Base-by-base conservation (phyloP, 2,329 filamentous ascomycete genomes). In the Ceratocystis colombiana region DNA sequence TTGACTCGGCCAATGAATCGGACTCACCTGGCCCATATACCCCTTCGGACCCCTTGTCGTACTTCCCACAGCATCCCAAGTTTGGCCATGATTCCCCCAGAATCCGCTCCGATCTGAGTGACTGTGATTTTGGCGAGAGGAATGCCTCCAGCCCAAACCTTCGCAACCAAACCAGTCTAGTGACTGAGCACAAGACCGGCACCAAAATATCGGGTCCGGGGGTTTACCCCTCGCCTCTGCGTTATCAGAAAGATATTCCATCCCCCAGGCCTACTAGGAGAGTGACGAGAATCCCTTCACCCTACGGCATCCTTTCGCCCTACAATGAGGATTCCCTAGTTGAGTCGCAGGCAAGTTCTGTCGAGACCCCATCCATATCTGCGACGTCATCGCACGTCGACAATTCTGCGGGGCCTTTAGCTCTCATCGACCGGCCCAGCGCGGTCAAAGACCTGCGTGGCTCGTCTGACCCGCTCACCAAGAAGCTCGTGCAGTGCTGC, bases 401-500 rank as follows among this genome's bases (percentile, higher is more conserved):
- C 20, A 28, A n/a, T 28, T 20, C 45, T 59, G 37, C 22, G 4
- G 64, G 50, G 45, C 22, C 44, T 33, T 33, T 65, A 4, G 50
- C 50, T 12, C 6, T 28, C 3, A 7, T 5, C 2, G n/a, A 10
- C 20, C 10, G 8, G n/a, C 8, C 25, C 61, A 59, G 28, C 8
- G 4, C 22, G 8, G 44, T 66, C 46, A 66, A 57, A n/a, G 64
- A 66, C 46, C 30, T 66, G 12, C 48, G 57, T 17, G 59, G 59
- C 4, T 53, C 45, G 15, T 53, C 57, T 15, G 77, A 79, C 10
- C 79, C 79, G 0, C 73, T 85, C 12, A 81, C 82, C 44, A 87
- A 86, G 75, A 82, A 86, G 77, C 80, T 87, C 37, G 84, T 87
- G 12, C 79, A 86, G 71, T 87, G 84, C 73, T 87, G 84, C 74